Evolutionary conservation across 148 eudicot species (phyloP).

Genomic region (Rhododendron ovatum): DNA sequence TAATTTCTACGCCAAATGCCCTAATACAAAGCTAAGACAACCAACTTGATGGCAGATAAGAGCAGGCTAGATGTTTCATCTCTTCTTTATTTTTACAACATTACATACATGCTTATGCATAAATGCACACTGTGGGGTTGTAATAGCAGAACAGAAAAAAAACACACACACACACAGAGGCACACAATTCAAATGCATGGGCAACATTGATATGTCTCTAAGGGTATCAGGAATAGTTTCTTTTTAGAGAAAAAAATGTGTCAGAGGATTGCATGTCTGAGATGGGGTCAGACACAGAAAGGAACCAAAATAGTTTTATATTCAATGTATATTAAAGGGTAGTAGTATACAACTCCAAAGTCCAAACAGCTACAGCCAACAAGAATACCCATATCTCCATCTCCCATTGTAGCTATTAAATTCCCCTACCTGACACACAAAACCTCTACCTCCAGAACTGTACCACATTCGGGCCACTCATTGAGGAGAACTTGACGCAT

Average conservation of each 20-base stretch:
- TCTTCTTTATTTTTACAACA: neutral
- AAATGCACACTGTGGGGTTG: neutral
- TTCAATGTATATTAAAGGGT: neutral
- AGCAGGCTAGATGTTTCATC: neutral
- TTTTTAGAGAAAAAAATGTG: neutral
- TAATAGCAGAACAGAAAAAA: neutral
- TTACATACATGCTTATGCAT: neutral
- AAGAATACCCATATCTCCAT: neutral
- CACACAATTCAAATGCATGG: neutral
- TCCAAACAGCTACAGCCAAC: neutral
- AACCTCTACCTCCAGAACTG: neutral
- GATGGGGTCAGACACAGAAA: neutral
- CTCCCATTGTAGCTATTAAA: neutral
- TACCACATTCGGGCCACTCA: neutral
- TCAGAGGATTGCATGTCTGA: neutral
- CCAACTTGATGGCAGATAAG: neutral
- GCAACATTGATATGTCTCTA: neutral
- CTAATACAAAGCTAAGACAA: neutral
- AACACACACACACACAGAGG: neutral
- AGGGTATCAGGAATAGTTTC: neutral
- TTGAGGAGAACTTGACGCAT: neutral
- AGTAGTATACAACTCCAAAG: neutral
- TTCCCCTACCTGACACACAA: neutral
- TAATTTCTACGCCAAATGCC: neutral
- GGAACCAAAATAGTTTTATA: neutral